Conservation (phyloP, 805 yeast species). For the Saturnispora saitoi region DNA sequence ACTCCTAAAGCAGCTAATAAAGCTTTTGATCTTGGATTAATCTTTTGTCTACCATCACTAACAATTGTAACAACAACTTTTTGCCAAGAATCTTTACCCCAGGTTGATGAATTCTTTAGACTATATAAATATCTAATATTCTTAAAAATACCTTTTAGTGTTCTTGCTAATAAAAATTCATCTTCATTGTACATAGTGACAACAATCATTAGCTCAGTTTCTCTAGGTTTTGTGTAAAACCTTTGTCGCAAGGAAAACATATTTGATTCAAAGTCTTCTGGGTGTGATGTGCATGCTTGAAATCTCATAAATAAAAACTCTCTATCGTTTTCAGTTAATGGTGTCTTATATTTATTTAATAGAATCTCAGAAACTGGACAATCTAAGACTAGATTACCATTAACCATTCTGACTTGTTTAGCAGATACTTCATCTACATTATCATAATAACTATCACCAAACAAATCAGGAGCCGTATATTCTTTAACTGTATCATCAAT, state of each 20-base stretch:
- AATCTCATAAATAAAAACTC: slow-evolving; percentile 86
- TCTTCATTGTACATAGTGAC: slow-evolving; percentile 88
- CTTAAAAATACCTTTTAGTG: slow-evolving; percentile 84
- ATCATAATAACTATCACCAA: neutral
- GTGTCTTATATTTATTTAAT: slow-evolving; percentile 41
- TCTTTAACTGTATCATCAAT: slow-evolving; percentile 12
- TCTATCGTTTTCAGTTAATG: slow-evolving; percentile 34
- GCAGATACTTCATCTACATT: slow-evolving; percentile 19
- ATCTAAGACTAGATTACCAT: slow-evolving; percentile 78
- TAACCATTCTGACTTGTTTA: slow-evolving; percentile 43
- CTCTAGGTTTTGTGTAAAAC: slow-evolving; percentile 67
- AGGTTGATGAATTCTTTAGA: slow-evolving; percentile 51
- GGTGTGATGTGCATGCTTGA: slow-evolving; percentile 91
- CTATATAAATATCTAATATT: slow-evolving; percentile 71
- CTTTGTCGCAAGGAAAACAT: slow-evolving; percentile 79
- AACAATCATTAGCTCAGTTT: slow-evolving; percentile 78
- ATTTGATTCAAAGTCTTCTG: slow-evolving; percentile 50
- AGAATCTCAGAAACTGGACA: slow-evolving; percentile 78
- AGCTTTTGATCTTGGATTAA: slow-evolving; percentile 71
- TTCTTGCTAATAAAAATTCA: slow-evolving; percentile 72
- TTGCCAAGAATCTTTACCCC: slow-evolving; percentile 98
- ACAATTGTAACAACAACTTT: slow-evolving; percentile 84
- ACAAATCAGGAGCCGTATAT: slow-evolving; percentile 9
- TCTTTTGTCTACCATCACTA: slow-evolving; percentile 84
- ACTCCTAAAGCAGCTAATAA: slow-evolving; percentile 81